Base-by-base conservation (phyloP, 2,329 filamentous ascomycete genomes). In the Aspergillus ochraceoroseus region DNA sequence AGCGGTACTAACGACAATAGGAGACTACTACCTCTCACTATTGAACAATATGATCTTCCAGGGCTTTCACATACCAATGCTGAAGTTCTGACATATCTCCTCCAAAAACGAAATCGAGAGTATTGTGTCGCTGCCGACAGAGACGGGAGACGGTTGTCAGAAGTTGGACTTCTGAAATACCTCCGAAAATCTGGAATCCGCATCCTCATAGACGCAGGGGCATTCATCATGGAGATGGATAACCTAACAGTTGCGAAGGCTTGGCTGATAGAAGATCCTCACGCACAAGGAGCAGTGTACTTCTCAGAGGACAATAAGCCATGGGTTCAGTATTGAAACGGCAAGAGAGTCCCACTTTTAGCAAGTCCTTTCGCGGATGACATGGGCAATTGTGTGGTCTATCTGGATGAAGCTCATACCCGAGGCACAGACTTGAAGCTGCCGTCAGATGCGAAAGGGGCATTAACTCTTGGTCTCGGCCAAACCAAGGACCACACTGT, bases 1-100 rank as follows among this genome's bases (percentile, higher is more conserved):
- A 83, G 78, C 5, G 83, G 83, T 0, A 87, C 83, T 0, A 86
- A 84, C 30, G 83, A 87, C 53, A 79, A 75, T 13, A 68, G 73
- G 25, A 64, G 61, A 0, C 66, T 83, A 22, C 59, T 86, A 0
- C 83, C 83, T 0, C 57, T 79, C n/a, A 78, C 70, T 0, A 77
- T 86, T 13, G 57, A 65, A 13, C 81, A 86, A 36, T 61, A 75
- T 0, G 80, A 87, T 43, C 66, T 87, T 0, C 62, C 68, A 0
- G 58, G 66, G 0, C 66, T 84, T 0, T 52, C 61, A 0, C 76
- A 82, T 32, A 84, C 80, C 0, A 84, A 80, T 41, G 80, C 80
- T 0, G 72, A 80, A 31, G 81, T 85, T 0, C 58, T 84, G 0
- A 72, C 67, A 0, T 80, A 80, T 43, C 61, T 84, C 0, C 61